Base-by-base conservation (phyloP, 805 yeast genomes). In the Candida qinlingensis region DNA sequence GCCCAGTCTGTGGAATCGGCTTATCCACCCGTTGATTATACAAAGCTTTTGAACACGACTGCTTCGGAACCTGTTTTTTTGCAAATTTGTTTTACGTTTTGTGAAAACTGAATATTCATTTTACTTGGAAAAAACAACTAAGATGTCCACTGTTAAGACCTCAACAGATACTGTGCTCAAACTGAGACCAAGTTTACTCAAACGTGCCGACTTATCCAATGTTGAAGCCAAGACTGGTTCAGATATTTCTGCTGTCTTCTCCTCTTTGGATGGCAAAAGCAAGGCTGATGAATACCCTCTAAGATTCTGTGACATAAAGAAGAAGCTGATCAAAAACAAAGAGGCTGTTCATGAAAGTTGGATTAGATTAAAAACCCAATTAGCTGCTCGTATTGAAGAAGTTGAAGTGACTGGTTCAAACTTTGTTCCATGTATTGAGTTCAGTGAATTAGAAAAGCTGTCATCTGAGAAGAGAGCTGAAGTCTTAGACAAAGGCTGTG, bases 401-500 rank as follows among this genome's bases (percentile, higher is more conserved):
- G 39, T 46, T 28, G 45, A 37, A 34, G 7, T 26, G n/a, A 11
- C 37, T 13, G 42, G 45, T 5, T 19, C 38, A 4, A 30, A 33
- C 6, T 30, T 38, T 19, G 41, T 46, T 28, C 49, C 45, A 12
- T 37, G 40, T 7, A 37, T 42, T 13, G 41, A 42, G 13, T 42
- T 26, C 29, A 29, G 36, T 27, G 39, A 37, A 5, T 10, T 42
- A 4, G 36, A n/a, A 8, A 10, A 12, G 6, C 25, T 42, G 26
- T 34, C 41, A 8, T 13, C 33, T 9, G 13, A 12, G 25, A 11
- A 31, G 12, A 46, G 39, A 28, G 38, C 37, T 6, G 12, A 34
- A 7, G 25, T 46, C 13, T 26, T 46, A 8, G 37, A 56, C 38
- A 51, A 59, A 12, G 73, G 74, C 0, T 57, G 61, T 43, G 53